Percentiles rank a stretch among this genome's conserved stretches.
Conservation (phyloP, 345 rosid species). For the Bruguiera parviflora region DNA sequence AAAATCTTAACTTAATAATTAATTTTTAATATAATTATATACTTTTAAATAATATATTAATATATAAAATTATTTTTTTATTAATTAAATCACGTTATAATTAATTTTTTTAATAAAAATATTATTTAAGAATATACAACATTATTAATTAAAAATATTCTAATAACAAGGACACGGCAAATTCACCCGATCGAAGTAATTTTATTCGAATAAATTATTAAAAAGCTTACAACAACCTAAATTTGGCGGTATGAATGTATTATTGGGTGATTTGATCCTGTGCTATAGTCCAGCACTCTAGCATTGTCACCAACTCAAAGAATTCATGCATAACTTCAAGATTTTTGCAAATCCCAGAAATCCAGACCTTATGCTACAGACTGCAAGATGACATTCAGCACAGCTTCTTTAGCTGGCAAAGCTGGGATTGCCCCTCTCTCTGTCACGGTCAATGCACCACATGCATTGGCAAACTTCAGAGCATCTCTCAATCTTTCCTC, state of each 20-base stretch:
- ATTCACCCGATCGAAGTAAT: constrained; percentile 2
- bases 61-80: too few relatives aligned
- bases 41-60: too few relatives aligned
- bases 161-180: too few relatives aligned
- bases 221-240: not conserved
- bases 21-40: too few relatives aligned
- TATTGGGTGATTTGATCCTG: not conserved
- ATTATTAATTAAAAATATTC: too few relatives aligned
- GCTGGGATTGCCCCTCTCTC: constrained; percentile 96
- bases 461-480: constrained; percentile 78
- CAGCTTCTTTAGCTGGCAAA: constrained; percentile 75
- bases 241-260: not conserved
- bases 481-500: constrained; percentile 69
- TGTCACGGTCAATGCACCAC: constrained; percentile 87
- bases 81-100: too few relatives aligned
- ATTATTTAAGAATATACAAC: too few relatives aligned
- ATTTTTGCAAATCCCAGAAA: not conserved
- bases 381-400: constrained; percentile 46
- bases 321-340: constrained; percentile 2
- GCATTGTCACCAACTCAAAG: constrained; percentile 5
- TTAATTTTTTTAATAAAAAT: too few relatives aligned
- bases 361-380: constrained; percentile 29
- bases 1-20: too few relatives aligned
- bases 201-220: not conserved
- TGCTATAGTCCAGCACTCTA: not conserved